Percentiles rank a stretch among this genome's conserved stretches.
Evolutionary conservation across 768 basidiomycete species (phyloP).

Genomic region (Lactifluus pinguis): DNA sequence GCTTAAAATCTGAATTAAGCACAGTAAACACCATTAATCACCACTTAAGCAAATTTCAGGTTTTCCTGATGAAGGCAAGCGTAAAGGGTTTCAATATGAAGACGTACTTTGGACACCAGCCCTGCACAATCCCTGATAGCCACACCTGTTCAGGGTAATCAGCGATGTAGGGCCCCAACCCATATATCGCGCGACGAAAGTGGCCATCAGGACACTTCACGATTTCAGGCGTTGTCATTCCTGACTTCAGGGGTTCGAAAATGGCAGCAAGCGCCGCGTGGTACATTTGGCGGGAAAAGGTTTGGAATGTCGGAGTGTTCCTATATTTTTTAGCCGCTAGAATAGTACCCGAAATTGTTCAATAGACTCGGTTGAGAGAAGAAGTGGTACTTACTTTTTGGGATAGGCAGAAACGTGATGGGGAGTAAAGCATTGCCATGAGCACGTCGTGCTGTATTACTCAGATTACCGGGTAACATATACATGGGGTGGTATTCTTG

Average conservation of each 20-base stretch:
- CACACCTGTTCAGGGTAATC: slow-evolving; percentile 33
- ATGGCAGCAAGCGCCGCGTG: too few relatives aligned
- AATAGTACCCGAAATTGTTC: not conserved
- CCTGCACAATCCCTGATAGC: slow-evolving; percentile 3
- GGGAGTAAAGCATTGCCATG: not conserved
- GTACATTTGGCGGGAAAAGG: too few relatives aligned
- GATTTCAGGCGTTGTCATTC: slow-evolving; percentile 15
- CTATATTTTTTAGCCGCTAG: not conserved
- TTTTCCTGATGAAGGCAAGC: too few relatives aligned
- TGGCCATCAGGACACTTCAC: slow-evolving; percentile 28
- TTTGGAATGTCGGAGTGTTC: not conserved
- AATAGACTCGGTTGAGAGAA: not conserved
- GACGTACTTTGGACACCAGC: too few relatives aligned
- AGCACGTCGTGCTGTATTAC: not conserved
- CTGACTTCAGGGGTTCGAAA: not conserved
- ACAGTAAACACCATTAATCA: too few relatives aligned
- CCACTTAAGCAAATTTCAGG: too few relatives aligned
- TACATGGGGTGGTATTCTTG: not conserved
- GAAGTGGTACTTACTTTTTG: not conserved
- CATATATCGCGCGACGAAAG: slow-evolving; percentile 25
- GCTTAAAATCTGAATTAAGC: too few relatives aligned
- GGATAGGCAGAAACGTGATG: not conserved
- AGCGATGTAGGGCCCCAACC: slow-evolving; percentile 30
- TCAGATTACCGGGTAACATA: not conserved
- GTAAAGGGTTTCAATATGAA: too few relatives aligned